Evolutionary conservation across 2,329 filamentous ascomycete genomes (phyloP).

Genomic region (Penicillium griseofulvum): DNA sequence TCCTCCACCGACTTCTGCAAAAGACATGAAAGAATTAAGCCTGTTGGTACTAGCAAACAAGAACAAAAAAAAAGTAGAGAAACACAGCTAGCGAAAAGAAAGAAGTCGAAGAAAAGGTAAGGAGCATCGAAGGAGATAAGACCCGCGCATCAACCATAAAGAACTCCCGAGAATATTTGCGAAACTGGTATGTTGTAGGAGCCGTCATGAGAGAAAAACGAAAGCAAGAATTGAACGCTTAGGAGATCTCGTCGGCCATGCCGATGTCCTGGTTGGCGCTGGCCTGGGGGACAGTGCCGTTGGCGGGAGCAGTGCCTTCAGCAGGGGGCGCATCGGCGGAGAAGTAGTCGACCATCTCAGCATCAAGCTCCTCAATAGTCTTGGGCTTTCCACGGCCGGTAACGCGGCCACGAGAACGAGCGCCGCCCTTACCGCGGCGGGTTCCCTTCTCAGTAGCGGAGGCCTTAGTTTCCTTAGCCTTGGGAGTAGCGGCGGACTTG

Average conservation of each 20-base stretch:
- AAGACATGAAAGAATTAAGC: conserved; percentile 8
- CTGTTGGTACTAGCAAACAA: conserved; percentile 7
- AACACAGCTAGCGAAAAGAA: conserved; percentile 11
- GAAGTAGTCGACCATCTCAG: conserved; percentile 98
- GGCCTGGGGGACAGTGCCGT: conserved; percentile 49
- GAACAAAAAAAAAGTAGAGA: conserved; percentile 13
- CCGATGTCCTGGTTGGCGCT: conserved; percentile 52
- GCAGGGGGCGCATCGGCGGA: conserved; percentile 43
- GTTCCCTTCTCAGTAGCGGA: background rate
- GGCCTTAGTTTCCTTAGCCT: conserved; percentile 51
- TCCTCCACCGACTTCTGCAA: conserved; percentile 11
- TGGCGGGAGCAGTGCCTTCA: conserved; percentile 45
- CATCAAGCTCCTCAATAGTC: conserved; percentile 92
- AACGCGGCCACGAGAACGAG: conserved; percentile 57
- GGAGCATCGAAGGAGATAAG: conserved; percentile 22
- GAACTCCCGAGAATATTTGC: conserved; percentile 7
- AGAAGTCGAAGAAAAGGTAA: conserved; percentile 4
- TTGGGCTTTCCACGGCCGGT: conserved; percentile 71
- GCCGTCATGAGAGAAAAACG: conserved; percentile 1
- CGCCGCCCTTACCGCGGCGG: conserved; percentile 42
- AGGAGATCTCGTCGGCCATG: conserved; percentile 57
- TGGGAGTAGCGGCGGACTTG: conserved; percentile 75
- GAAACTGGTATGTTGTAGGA: conserved; percentile 5
- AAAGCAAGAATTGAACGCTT: conserved; percentile 22
- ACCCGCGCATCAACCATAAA: conserved; percentile 27